Evolutionary conservation across 352 stramenopile species (phyloP).

Genomic region (Phytophthora macrochlamydospora): DNA sequence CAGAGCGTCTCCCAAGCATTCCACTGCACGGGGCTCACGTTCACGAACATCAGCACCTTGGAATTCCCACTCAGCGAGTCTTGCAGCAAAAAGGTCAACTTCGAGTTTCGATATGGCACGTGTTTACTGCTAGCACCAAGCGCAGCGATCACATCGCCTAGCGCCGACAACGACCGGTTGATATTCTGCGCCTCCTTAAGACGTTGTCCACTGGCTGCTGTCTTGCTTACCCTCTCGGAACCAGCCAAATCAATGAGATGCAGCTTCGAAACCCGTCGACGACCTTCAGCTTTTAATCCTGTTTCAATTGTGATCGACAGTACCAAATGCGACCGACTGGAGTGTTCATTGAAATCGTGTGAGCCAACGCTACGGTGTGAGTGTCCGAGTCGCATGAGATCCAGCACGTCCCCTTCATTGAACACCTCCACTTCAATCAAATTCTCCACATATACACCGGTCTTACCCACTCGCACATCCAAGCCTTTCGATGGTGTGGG

Average conservation of each 20-base stretch:
- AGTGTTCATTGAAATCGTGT: slow-evolving; percentile 94
- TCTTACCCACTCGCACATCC: slow-evolving; percentile 74
- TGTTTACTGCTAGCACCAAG: slow-evolving; percentile 89
- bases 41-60: slow-evolving; percentile 89
- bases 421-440: slow-evolving; percentile 90
- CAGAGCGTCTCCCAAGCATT: slow-evolving; percentile 90
- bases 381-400: slow-evolving; percentile 83
- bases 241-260: slow-evolving; percentile 91
- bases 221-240: slow-evolving; percentile 90
- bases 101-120: slow-evolving; percentile 96
- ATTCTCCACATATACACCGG: slow-evolving; percentile 81
- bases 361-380: slow-evolving; percentile 87
- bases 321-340: slow-evolving; percentile 92
- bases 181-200: slow-evolving; percentile 97
- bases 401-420: slow-evolving; percentile 78
- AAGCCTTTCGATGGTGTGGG: slow-evolving; percentile 40
- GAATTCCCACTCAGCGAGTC: slow-evolving; percentile 82
- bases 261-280: slow-evolving; percentile 66
- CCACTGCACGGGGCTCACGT: slow-evolving; percentile 88
- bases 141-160: slow-evolving; percentile 96
- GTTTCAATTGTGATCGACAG: slow-evolving; percentile 86
- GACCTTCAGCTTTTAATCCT: slow-evolving; percentile 45
- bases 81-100: slow-evolving; percentile 92
- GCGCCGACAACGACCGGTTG: slow-evolving; percentile 93
- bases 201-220: slow-evolving; percentile 88